Evolutionary conservation across 192 early-diverging fungal genomes (phyloP), one percentile per base, ranked within the genome.

Genomic region (Glomus cerebriforme): DNA sequence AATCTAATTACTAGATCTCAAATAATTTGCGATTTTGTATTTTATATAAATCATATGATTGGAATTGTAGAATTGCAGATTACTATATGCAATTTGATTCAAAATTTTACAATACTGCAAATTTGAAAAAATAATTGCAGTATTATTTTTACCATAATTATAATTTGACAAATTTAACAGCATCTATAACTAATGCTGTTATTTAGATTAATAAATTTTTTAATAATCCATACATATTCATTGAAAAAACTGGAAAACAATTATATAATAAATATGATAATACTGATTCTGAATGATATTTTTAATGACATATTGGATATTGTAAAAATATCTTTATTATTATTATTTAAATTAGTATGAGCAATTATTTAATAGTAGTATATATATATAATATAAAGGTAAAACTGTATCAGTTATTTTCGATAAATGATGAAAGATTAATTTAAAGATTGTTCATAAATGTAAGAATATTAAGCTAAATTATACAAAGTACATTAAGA

Each of bases 401-500:
- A 43, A 77, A 77, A 77, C 63, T 15, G 8, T 77, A 3, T 66
- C 75, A 1, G 74, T 34, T 43, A 64, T n/a, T 26, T 22, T 35
- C 3, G 73, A 39, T 0, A 43, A 26, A 15, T 7, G 74, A 13
- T 8, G 73, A 26, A 80, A 80, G 27, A 60, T 75, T 45, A 60
- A 80, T 29, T 24, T 80, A 22, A 43, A 59, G 39, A 75, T 80
- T 19, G 31, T 59, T 29, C 64, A 37, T 32, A 39, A 17, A 43
- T 27, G 12, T 17, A 49, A 75, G 12, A 47, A 75, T 8, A 43
- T 65, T 7, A 72, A 80, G 27, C 45, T 80, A 19, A 80, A 60
- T 31, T 72, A 80, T 73, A 62, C 70, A 13, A 72, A 80, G 63
- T 80, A 58, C n/a, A 34, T 60, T 6, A 35, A 54, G 29, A 19